Conservation (phyloP, 352 stramenopile genomes). For the Phytophthora crassamura region DNA sequence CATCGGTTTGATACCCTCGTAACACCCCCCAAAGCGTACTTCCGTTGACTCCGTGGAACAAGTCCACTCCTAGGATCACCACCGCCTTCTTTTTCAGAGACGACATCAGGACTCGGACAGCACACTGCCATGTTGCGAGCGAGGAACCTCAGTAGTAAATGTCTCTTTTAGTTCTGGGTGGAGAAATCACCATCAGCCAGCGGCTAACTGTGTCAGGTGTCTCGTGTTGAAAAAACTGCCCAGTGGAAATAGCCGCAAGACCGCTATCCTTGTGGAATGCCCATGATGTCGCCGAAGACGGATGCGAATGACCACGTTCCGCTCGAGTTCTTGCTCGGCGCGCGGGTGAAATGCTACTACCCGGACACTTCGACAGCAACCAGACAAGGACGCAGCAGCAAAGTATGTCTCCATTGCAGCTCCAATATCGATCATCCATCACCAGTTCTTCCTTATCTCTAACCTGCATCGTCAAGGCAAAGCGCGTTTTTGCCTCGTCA, state of each 20-base stretch:
- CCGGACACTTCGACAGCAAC: not conserved
- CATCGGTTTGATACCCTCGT: not conserved
- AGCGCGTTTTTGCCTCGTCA: constrained; percentile 19
- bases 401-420: not conserved
- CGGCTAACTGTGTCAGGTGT: constrained; percentile 10
- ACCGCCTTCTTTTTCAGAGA: constrained; percentile 22
- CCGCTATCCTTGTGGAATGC: not conserved
- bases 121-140: constrained; percentile 24
- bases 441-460: not conserved
- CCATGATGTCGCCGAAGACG: constrained; percentile 26
- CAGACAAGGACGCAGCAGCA: not conserved
- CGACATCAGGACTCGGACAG: constrained; percentile 24
- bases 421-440: not conserved
- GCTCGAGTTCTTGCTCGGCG: constrained; percentile 70
- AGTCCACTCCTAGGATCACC: constrained; percentile 25
- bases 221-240: constrained; percentile 29
- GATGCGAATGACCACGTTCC: constrained; percentile 62
- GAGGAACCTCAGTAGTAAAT: not conserved
- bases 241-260: constrained; percentile 26
- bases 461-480: constrained; percentile 4
- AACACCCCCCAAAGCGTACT: constrained; percentile 23
- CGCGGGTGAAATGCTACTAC: constrained; percentile 50
- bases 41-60: constrained; percentile 32
- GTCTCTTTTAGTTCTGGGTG: constrained; percentile 2
- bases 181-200: not conserved